Evolutionary conservation across 2,329 filamentous ascomycete genomes (phyloP).

Genomic region (Fusarium albosuccineum): DNA sequence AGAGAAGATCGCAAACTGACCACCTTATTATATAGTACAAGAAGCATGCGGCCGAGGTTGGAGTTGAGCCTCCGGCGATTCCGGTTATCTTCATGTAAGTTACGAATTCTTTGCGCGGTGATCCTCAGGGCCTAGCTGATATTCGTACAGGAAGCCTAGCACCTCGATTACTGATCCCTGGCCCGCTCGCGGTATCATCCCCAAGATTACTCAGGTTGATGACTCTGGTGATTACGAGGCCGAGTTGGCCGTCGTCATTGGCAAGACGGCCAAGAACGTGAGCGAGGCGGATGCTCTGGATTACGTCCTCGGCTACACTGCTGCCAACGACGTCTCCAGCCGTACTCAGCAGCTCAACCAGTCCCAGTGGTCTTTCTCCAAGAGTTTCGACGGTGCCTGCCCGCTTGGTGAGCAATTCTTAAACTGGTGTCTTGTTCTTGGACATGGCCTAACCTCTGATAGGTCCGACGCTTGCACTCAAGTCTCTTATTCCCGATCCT

Average conservation of each 20-base stretch:
- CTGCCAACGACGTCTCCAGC: slow-evolving; percentile 71
- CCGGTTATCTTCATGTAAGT: slow-evolving; percentile 67
- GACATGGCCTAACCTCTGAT: slow-evolving; percentile 39
- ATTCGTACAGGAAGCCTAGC: slow-evolving; percentile 60
- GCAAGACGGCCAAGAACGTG: slow-evolving; percentile 65
- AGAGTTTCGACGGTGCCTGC: slow-evolving; percentile 69
- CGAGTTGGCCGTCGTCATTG: slow-evolving; percentile 69
- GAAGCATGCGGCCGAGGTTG: slow-evolving; percentile 61
- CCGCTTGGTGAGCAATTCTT: slow-evolving; percentile 54
- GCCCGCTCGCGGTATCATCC: slow-evolving; percentile 64
- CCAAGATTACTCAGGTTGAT: slow-evolving; percentile 61
- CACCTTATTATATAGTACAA: slow-evolving; percentile 46
- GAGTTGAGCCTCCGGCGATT: slow-evolving; percentile 64
- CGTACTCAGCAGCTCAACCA: slow-evolving; percentile 46
- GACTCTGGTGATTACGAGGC: slow-evolving; percentile 71
- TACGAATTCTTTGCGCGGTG: no score
- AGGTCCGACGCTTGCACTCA: slow-evolving; percentile 76
- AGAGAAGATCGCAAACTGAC: neutral
- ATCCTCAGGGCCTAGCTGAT: neutral
- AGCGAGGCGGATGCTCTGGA: slow-evolving; percentile 67
- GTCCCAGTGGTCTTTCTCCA: slow-evolving; percentile 60
- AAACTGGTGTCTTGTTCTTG: rapidly evolving
- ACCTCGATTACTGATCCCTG: slow-evolving; percentile 68
- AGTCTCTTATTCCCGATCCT: slow-evolving; percentile 67
- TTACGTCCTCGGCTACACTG: slow-evolving; percentile 74